These are phyloP conservation scores for Clathrospora elynae DNA, from an alignment of 2,329 filamentous ascomycete genomes.

Conservation along the genomic window DNA sequence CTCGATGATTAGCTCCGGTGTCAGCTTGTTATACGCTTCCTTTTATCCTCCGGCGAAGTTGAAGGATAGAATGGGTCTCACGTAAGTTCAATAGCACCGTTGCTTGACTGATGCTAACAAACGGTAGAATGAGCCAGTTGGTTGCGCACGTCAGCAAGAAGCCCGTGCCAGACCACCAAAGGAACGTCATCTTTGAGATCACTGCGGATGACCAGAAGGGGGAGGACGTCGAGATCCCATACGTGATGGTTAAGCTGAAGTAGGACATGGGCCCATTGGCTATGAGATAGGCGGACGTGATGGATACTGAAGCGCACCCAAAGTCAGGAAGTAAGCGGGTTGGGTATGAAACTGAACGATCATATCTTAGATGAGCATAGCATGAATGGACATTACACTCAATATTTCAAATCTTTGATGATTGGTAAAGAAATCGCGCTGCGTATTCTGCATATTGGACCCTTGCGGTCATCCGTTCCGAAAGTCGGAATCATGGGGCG, in stretches of 20 bases:
- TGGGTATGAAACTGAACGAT: neutral
- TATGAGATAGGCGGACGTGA: too few species aligned
- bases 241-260: slow-evolving; percentile 84
- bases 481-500: slow-evolving; percentile 31
- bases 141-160: slow-evolving; percentile 92
- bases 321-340: neutral
- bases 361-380: slow-evolving; percentile 28
- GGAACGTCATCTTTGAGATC: slow-evolving; percentile 93
- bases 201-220: slow-evolving; percentile 86
- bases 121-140: slow-evolving; percentile 77
- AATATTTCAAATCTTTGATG: neutral
- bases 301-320: too few species aligned
- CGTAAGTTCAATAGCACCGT: slow-evolving; percentile 56
- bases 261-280: slow-evolving; percentile 21
- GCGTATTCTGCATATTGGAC: too few species aligned
- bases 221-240: slow-evolving; percentile 96
- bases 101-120: slow-evolving; percentile 27
- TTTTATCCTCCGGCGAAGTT: slow-evolving; percentile 86
- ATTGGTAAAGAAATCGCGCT: neutral
- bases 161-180: slow-evolving; percentile 85
- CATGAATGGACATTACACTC: slow-evolving; percentile 20
- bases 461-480: slow-evolving; percentile 20
- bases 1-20: slow-evolving; percentile 95
- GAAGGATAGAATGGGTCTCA: slow-evolving; percentile 78
- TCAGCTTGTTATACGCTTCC: slow-evolving; percentile 89